Evolutionary conservation across 2,329 filamentous ascomycete genomes (phyloP), one percentile per base, ranked within the genome.

Genomic region (Ramichloridium luteum): DNA sequence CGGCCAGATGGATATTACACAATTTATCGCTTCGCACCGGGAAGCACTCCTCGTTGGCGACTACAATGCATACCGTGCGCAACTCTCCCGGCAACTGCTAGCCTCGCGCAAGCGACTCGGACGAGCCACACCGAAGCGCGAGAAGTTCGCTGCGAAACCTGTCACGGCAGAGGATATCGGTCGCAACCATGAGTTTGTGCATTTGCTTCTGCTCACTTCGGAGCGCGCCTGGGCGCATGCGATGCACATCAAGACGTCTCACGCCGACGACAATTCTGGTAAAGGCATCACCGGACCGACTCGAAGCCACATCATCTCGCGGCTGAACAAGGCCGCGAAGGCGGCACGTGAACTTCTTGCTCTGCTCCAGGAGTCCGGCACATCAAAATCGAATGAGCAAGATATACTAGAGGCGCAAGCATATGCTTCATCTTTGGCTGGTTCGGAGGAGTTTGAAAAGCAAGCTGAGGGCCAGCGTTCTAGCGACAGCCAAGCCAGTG

Each of bases 1-100:
- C n/a, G n/a, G n/a, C n/a, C n/a, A n/a, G n/a, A 94, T 96, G 88
- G 83, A 94, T 43, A 83, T 96, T 58, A 96, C 90, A 35, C 74
- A 74, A 46, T 86, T 83, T 43, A 65, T 96, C 46, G 71, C 85
- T 51, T 74, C 76, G 32, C 77, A 80, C 44, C 72, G 90, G 41
- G 81, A 93, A 55, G 83, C 83, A 22, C 77, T 94, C 31, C 72
- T 93, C 16, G 77, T 90, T 44, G 86, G 85, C 46, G 85, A 94
- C 61, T 86, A 93, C 62, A 74, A 74, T 51, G 78, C 78, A 35
- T 96, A 96, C 58, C 79, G 85, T 50, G 66, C 67, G 29, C 80
- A 84, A 54, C 69, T 92, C 30, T 75, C 79, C 43, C 81, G 83
- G 54, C 78, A 82, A 51, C 68, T 98, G 37, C 78, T 83, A 54